Percentiles rank a stretch among this genome's conserved stretches.
Evolutionary conservation across 1,284 basidiomycete genomes (phyloP).

Genomic region (Anthracocystis panici-leucophaei): DNA sequence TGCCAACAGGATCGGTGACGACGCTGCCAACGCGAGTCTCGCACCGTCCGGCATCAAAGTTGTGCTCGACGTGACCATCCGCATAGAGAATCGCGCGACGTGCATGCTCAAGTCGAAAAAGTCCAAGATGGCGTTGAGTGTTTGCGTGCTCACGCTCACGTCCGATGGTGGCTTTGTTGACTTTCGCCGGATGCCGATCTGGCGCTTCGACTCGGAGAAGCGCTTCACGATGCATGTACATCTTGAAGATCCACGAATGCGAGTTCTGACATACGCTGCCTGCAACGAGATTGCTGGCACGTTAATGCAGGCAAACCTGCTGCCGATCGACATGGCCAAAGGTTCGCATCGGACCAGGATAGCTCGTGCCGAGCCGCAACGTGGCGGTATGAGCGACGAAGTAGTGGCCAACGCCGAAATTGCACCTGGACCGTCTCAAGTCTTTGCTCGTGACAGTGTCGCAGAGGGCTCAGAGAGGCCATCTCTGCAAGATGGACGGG

Average conservation of each 20-base stretch:
- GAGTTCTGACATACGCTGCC: slow-evolving; percentile 49
- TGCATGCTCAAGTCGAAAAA: slow-evolving; percentile 47
- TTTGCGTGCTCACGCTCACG: slow-evolving; percentile 37
- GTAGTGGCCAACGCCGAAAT: not conserved
- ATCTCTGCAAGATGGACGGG: not conserved
- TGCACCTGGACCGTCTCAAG: slow-evolving; percentile 2
- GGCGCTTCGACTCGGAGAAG: slow-evolving; percentile 37
- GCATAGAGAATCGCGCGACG: slow-evolving; percentile 37
- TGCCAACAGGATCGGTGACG: not conserved
- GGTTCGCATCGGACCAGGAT: slow-evolving; percentile 31
- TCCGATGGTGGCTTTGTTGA: slow-evolving; percentile 43
- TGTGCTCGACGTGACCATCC: slow-evolving; percentile 30
- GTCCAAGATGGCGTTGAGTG: slow-evolving; percentile 40
- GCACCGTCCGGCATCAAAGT: slow-evolving; percentile 15
- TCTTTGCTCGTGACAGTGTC: not conserved
- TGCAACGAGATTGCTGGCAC: slow-evolving; percentile 53
- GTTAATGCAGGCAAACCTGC: slow-evolving; percentile 35
- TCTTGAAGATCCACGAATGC: slow-evolving; percentile 61
- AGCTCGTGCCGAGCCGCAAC: slow-evolving; percentile 17
- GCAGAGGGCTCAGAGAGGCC: not conserved
- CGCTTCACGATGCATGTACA: slow-evolving; percentile 52
- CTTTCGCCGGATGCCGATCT: slow-evolving; percentile 54
- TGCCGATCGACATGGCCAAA: slow-evolving; percentile 37
- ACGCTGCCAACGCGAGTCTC: not conserved
- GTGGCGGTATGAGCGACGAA: slow-evolving; percentile 9